A percentile compares a stretch with the other conserved stretches of the same genome.
These are phyloP conservation scores for Fusarium penzigii DNA, from an alignment of 2,329 filamentous ascomycete species.

Conservation along the genomic window DNA sequence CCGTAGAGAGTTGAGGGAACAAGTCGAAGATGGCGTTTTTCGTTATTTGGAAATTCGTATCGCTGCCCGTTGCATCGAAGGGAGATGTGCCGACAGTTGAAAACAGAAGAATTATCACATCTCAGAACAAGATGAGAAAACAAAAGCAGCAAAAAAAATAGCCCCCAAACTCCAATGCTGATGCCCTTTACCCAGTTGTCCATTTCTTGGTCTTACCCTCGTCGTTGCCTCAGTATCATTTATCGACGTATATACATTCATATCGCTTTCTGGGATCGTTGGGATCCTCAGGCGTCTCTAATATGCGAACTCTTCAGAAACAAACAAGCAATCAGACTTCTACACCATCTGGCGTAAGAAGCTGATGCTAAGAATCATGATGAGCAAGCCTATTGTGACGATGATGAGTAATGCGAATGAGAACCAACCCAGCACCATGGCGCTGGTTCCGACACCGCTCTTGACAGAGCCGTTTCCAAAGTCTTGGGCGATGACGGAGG, in stretches of 20 bases:
- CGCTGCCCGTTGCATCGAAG: background rate
- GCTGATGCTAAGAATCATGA: slow-evolving; percentile 95
- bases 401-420: slow-evolving; percentile 91
- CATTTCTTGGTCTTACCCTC: slow-evolving; percentile 23
- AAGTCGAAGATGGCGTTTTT: background rate
- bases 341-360: slow-evolving; percentile 65
- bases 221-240: slow-evolving; percentile 12
- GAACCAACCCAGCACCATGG: slow-evolving; percentile 98
- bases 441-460: slow-evolving; percentile 86
- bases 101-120: slow-evolving; percentile 25
- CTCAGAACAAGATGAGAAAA: slow-evolving; percentile 21
- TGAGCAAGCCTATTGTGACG: slow-evolving; percentile 89
- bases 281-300: slow-evolving; percentile 19
- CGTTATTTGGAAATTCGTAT: background rate
- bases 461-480: slow-evolving; percentile 86
- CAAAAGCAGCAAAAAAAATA: slow-evolving; percentile 14
- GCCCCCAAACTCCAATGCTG: slow-evolving; percentile 36
- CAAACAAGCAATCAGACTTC: slow-evolving; percentile 3
- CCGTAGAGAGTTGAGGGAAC: slow-evolving; percentile 6
- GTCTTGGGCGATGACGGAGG: slow-evolving; percentile 89
- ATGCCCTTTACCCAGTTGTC: slow-evolving; percentile 29
- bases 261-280: slow-evolving; percentile 8
- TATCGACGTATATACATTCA: slow-evolving; percentile 27
- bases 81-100: slow-evolving; percentile 1
- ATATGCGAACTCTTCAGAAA: slow-evolving; percentile 13